Conservation (phyloP, 305 asterid genomes). For the Solanum hybrid region DNA sequence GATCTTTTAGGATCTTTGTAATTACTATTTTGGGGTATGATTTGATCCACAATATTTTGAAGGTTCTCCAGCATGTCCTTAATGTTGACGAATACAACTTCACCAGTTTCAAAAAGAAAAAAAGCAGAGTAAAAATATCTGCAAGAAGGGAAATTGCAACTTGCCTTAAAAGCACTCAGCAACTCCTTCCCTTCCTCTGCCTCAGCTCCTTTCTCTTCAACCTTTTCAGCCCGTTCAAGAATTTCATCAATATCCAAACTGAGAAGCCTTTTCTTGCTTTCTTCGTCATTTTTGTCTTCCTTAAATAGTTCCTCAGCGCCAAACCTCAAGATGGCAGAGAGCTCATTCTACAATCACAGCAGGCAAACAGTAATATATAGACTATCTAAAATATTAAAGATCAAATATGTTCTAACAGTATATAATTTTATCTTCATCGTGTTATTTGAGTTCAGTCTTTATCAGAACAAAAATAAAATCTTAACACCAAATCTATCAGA, state of each 20-base stretch:
- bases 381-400: background rate
- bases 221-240: constrained; percentile 99
- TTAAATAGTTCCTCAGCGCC: constrained; percentile 98
- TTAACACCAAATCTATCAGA: background rate
- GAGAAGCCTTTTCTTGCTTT: constrained; percentile 89
- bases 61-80: background rate
- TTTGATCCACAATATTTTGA: background rate
- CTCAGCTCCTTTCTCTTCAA: constrained; percentile 71
- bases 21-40: background rate
- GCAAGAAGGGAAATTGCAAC: constrained; percentile 11
- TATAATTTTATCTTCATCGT: background rate
- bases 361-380: constrained; percentile 1
- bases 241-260: constrained; percentile 96
- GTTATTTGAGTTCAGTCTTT: background rate
- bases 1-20: background rate
- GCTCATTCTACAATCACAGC: constrained; percentile 70
- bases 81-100: background rate
- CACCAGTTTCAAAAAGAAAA: background rate
- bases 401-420: background rate
- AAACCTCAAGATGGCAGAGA: constrained; percentile 94
- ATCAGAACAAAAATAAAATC: background rate
- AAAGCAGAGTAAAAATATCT: constrained; percentile 1
- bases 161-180: constrained; percentile 89
- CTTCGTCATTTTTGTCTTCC: constrained; percentile 93
- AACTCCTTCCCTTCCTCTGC: constrained; percentile 76